phyloP scores from a whole-genome alignment of 768 basidiomycete species.

The Auricularia cornea region DNA sequence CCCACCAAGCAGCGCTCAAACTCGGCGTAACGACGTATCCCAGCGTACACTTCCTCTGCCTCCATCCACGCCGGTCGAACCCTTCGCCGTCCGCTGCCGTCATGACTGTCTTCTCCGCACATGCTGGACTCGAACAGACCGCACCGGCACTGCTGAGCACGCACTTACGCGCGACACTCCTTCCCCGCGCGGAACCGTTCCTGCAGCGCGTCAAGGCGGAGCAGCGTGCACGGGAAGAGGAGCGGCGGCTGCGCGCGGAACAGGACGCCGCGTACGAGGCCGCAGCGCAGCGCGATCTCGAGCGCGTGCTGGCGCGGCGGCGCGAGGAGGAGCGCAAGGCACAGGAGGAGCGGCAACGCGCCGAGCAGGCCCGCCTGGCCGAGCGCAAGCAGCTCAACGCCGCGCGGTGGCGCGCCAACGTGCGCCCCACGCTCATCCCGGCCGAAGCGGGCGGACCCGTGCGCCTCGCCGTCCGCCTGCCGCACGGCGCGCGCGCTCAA shows the following conservation, averaged over 20 bases:
- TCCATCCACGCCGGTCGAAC: constrained; percentile 50
- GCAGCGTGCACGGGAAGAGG: constrained; percentile 25
- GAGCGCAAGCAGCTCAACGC: constrained; percentile 7
- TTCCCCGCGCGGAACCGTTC: constrained; percentile 76
- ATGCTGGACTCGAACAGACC: constrained; percentile 63
- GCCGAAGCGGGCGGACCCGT: constrained; percentile 33
- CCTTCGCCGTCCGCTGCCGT: constrained; percentile 36
- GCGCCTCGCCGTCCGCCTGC: constrained; percentile 51
- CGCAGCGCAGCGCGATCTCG: constrained; percentile 52
- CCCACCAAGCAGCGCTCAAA: constrained; percentile 70
- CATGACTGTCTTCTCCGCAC: constrained; percentile 78
- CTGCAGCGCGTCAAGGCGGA: constrained; percentile 51
- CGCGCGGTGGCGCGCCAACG: constrained; percentile 51
- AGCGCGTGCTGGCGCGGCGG: constrained; percentile 52
- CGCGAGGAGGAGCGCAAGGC: constrained; percentile 32
- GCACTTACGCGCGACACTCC: constrained; percentile 61
- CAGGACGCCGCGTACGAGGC: constrained; percentile 34
- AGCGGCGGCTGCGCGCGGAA: constrained; percentile 31
- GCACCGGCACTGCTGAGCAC: constrained; percentile 52
- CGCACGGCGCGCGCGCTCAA: constrained; percentile 43
- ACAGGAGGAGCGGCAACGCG: constrained; percentile 26
- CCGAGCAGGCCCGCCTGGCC: constrained; percentile 14
- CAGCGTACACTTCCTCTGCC: constrained; percentile 83
- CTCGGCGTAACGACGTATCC: constrained; percentile 87
- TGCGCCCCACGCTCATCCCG: constrained; percentile 39